Percentiles rank a stretch among this genome's conserved stretches.
These are phyloP conservation scores for Aspergillus olivimuriae DNA, from an alignment of 495 filamentous ascomycete genomes.

Conservation along the genomic window DNA sequence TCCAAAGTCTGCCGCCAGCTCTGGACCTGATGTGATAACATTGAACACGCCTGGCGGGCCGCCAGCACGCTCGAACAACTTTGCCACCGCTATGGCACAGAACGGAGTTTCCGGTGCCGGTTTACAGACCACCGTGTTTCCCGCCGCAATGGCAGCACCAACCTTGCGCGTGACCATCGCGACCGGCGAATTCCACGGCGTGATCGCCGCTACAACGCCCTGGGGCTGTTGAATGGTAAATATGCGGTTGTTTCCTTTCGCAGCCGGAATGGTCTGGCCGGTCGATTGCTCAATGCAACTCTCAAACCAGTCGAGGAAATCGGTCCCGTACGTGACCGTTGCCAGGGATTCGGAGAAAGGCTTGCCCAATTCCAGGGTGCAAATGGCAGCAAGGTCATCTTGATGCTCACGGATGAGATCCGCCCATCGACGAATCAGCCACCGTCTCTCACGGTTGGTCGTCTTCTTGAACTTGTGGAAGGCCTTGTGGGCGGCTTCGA, in stretches of 20 bases:
- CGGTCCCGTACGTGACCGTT: conserved; percentile 4
- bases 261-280: conserved; percentile 16
- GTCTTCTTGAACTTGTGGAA: conserved; percentile 1
- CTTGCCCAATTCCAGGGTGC: conserved; percentile 6
- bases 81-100: conserved; percentile 9
- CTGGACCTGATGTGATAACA: conserved; percentile 8
- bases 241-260: conserved; percentile 7
- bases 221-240: conserved; percentile 13
- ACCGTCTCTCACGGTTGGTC: conserved; percentile 1
- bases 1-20: conserved; percentile 2
- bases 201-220: conserved; percentile 16
- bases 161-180: conserved; percentile 19
- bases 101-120: conserved; percentile 9
- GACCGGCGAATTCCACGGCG: conserved; percentile 20
- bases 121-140: conserved; percentile 13
- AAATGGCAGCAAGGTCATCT: conserved; percentile 8
- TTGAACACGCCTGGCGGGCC: conserved; percentile 9
- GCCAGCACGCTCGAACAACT: conserved; percentile 7
- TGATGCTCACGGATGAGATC: background rate
- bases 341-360: conserved; percentile 6
- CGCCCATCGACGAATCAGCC: conserved; percentile 2
- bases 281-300: background rate
- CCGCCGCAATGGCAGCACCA: conserved; percentile 19
- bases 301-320: conserved; percentile 15
- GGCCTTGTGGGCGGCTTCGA: background rate